Percentiles rank a stretch among this genome's conserved stretches.
Conservation (phyloP, 768 basidiomycete genomes). For the Termitomyces sp. region DNA sequence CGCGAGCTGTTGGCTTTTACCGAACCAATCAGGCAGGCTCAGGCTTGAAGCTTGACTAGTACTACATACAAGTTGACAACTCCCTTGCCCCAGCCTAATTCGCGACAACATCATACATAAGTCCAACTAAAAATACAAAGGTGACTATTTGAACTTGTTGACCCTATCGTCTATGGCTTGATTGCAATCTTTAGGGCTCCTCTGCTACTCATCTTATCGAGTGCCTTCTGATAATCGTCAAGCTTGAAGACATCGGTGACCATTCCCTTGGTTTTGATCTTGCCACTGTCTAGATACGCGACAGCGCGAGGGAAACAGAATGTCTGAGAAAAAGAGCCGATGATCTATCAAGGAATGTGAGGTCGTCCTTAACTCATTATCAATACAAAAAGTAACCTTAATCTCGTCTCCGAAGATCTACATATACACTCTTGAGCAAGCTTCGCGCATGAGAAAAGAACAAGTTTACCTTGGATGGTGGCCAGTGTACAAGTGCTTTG, state of each 20-base stretch:
- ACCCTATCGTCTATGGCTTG: slow-evolving; percentile 43
- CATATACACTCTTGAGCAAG: background rate
- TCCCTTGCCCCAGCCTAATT: too few species aligned
- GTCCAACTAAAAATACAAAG: background rate
- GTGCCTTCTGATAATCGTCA: slow-evolving; percentile 64
- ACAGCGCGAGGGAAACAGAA: slow-evolving; percentile 90
- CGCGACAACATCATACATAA: too few species aligned
- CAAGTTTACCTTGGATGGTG: slow-evolving; percentile 55
- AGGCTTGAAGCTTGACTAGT: too few species aligned
- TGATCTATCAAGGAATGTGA: slow-evolving; percentile 48
- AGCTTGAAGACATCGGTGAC: slow-evolving; percentile 61
- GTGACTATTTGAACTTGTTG: background rate
- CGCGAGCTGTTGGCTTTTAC: too few species aligned
- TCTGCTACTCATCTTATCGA: slow-evolving; percentile 71
- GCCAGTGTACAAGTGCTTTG: slow-evolving; percentile 81
- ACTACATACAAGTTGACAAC: too few species aligned
- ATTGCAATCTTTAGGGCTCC: slow-evolving; percentile 54
- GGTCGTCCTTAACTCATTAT: background rate
- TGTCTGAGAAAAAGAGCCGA: slow-evolving; percentile 88
- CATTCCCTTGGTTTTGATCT: slow-evolving; percentile 79
- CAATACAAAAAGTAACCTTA: slow-evolving; percentile 23
- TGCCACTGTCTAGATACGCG: slow-evolving; percentile 84
- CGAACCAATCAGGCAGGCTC: too few species aligned
- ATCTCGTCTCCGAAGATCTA: slow-evolving; percentile 73
- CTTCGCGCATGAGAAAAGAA: too few species aligned